These are phyloP conservation scores for Heimioporus retisporus DNA, from an alignment of 1,284 basidiomycete genomes.

Conservation along the genomic window DNA sequence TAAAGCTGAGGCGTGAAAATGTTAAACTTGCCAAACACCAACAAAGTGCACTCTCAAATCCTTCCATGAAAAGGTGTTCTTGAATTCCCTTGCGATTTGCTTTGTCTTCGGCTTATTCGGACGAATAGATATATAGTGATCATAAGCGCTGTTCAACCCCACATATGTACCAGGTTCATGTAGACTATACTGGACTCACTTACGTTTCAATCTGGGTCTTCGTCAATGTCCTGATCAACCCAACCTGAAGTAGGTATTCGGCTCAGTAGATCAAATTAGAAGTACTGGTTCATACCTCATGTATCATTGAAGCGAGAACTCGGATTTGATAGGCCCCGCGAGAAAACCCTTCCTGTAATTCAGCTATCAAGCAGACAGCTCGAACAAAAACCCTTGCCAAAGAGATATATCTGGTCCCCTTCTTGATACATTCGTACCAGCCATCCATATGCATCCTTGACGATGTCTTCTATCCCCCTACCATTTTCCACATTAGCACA, in stretches of 20 bases:
- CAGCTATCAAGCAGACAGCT: background rate
- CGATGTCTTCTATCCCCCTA: too few species aligned
- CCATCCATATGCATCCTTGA: conserved; percentile 50
- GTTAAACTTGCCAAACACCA: conserved; percentile 47
- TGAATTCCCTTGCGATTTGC: conserved; percentile 43
- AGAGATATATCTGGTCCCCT: conserved; percentile 53
- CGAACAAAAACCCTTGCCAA: conserved; percentile 40
- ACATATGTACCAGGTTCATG: background rate
- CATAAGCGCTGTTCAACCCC: conserved; percentile 45
- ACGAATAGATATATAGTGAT: conserved; percentile 42
- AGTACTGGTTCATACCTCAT: conserved; percentile 35
- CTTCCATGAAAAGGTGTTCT: conserved; percentile 46
- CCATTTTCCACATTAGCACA: too few species aligned
- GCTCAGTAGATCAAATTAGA: too few species aligned
- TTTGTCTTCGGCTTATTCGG: conserved; percentile 17
- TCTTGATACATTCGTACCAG: conserved; percentile 46
- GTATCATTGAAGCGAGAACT: conserved; percentile 52
- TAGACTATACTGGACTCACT: conserved; percentile 2
- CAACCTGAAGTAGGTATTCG: background rate
- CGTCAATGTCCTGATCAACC: too few species aligned
- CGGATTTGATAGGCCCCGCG: conserved; percentile 58
- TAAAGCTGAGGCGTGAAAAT: background rate
- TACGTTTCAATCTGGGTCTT: conserved; percentile 18
- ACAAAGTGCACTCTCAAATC: conserved; percentile 49
- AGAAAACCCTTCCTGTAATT: conserved; percentile 51